Evolutionary conservation across 1,139 yeast genomes (phyloP).

Genomic region (Blastobotrys petasosporus): DNA sequence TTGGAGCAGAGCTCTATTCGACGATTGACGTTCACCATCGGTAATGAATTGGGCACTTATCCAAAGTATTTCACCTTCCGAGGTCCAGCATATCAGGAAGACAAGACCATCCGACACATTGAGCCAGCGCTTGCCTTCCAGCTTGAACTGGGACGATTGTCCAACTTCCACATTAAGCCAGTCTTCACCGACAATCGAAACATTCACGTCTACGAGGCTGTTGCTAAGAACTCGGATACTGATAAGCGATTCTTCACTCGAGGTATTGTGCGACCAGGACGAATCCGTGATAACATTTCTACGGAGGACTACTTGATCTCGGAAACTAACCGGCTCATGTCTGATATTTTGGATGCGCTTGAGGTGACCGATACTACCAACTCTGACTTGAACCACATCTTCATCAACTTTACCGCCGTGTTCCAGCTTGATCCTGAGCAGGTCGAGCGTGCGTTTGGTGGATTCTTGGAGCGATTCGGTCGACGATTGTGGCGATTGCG

Average conservation of each 20-base stretch:
- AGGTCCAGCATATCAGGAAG: constrained; percentile 69
- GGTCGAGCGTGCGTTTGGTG: constrained; percentile 96
- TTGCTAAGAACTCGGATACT: constrained; percentile 87
- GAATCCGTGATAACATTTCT: constrained; percentile 84
- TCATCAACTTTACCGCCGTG: constrained; percentile 91
- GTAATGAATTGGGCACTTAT: constrained; percentile 75
- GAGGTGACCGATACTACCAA: constrained; percentile 92
- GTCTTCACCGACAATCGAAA: constrained; percentile 95
- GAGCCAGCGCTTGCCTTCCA: constrained; percentile 99
- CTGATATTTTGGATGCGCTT: constrained; percentile 88
- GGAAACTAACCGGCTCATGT: constrained; percentile 92
- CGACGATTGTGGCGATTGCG: constrained; percentile 95
- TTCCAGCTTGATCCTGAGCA: constrained; percentile 92
- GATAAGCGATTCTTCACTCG: constrained; percentile 95
- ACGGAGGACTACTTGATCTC: constrained; percentile 91
- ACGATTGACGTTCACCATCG: constrained; percentile 87
- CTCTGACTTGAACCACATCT: constrained; percentile 93
- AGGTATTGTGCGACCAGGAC: constrained; percentile 95
- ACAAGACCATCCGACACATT: constrained; percentile 90
- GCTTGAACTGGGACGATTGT: constrained; percentile 87
- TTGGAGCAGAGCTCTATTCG: constrained; percentile 68
- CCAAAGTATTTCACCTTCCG: constrained; percentile 95
- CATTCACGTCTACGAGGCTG: constrained; percentile 94
- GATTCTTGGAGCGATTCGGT: constrained; percentile 95
- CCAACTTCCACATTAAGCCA: constrained; percentile 91